phyloP scores from a whole-genome alignment of 352 stramenopile species.

The Blastocystis sp. region DNA sequence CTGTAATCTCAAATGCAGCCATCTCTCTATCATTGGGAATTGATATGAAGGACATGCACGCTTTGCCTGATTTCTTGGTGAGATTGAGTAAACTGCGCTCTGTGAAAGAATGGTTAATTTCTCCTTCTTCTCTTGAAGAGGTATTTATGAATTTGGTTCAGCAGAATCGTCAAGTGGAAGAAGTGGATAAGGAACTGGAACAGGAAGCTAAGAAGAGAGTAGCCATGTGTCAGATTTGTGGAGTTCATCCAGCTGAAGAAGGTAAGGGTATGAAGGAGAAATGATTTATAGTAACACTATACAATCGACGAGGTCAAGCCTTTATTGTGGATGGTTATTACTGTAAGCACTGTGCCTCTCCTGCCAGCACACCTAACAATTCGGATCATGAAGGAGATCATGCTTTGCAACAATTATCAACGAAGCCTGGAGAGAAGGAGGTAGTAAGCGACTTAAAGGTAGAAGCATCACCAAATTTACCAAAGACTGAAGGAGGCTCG shows the following conservation, averaged over 20 bases:
- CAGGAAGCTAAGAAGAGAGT: neutral
- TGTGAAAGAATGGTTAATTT: slow-evolving; percentile 31
- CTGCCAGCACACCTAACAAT: too few relatives aligned
- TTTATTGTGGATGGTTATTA: neutral
- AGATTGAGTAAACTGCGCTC: neutral
- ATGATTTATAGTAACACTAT: slow-evolving; percentile 4
- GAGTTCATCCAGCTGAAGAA: neutral
- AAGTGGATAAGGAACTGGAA: neutral
- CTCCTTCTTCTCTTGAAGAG: slow-evolving; percentile 9
- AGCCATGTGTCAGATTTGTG: neutral
- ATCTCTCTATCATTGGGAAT: neutral
- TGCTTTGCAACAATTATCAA: neutral
- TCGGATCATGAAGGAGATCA: neutral
- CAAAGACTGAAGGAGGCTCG: neutral
- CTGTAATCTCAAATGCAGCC: neutral
- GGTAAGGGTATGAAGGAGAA: neutral
- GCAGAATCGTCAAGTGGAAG: neutral
- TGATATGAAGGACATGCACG: neutral
- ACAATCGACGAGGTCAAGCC: neutral
- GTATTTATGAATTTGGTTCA: slow-evolving; percentile 21
- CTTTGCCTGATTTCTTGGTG: slow-evolving; percentile 3
- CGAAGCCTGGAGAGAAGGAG: neutral
- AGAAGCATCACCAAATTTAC: neutral
- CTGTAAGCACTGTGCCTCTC: neutral
- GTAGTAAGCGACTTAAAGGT: neutral